phyloP scores from a whole-genome alignment of 1,139 yeast genomes.

The Yamadazyma mexicana region DNA sequence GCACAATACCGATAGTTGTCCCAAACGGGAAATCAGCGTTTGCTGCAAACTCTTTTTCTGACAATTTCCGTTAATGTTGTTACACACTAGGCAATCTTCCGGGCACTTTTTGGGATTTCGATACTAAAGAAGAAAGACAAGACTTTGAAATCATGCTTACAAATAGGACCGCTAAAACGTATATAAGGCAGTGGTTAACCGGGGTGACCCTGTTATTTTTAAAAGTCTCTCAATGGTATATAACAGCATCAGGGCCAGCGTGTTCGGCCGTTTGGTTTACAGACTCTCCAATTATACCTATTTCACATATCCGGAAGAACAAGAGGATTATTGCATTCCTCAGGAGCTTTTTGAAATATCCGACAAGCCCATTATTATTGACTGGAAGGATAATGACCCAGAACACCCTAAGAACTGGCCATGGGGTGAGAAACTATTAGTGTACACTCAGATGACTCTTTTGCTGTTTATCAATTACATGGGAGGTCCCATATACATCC shows the following conservation, averaged over 20 bases:
- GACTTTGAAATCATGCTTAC: not conserved
- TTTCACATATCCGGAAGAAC: conserved; percentile 32
- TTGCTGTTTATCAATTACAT: conserved; percentile 28
- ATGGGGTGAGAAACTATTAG: conserved; percentile 17
- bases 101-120: no score
- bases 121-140: no score
- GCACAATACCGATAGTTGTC: no score
- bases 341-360: conserved; percentile 24
- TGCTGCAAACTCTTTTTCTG: no score
- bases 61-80: no score
- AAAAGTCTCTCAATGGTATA: not conserved
- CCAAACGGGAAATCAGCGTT: no score
- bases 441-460: conserved; percentile 21
- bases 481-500: conserved; percentile 32
- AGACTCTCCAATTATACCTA: conserved; percentile 31
- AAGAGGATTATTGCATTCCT: conserved; percentile 30
- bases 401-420: conserved; percentile 35
- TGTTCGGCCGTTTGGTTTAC: conserved; percentile 33
- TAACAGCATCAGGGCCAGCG: conserved; percentile 30
- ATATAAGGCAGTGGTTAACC: no score
- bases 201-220: no score
- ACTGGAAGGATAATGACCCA: conserved; percentile 26
- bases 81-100: no score
- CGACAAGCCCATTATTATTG: conserved; percentile 2
- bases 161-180: not conserved